These are phyloP conservation scores for Serendipita indica DNA, from an alignment of 768 basidiomycete genomes.

Conservation along the genomic window DNA sequence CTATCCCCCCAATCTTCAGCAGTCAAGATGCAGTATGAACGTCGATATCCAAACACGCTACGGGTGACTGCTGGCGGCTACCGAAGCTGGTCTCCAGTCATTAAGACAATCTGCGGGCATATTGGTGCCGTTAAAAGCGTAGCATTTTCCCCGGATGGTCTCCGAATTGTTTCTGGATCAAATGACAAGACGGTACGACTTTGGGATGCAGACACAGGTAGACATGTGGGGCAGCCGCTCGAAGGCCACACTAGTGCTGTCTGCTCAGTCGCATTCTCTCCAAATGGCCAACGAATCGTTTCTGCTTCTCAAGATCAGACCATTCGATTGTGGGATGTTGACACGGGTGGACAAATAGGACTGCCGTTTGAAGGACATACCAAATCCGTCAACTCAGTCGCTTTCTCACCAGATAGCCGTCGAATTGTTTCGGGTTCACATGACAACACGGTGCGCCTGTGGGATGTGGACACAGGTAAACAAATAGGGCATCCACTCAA, in stretches of 20 bases:
- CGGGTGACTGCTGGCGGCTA: neutral
- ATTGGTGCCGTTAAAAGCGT: neutral
- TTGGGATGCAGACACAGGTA: neutral
- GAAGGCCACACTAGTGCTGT: neutral
- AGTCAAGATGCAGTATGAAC: neutral
- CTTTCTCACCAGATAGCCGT: neutral
- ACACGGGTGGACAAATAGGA: neutral
- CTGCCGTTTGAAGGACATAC: neutral
- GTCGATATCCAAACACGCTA: neutral
- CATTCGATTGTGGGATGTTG: neutral
- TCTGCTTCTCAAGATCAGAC: neutral
- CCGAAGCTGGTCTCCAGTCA: neutral
- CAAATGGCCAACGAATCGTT: neutral
- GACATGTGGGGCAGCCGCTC: neutral
- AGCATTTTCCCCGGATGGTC: neutral
- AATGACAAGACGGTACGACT: neutral
- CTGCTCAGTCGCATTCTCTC: neutral
- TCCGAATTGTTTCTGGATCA: neutral
- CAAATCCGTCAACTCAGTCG: neutral
- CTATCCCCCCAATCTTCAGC: neutral
- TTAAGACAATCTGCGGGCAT: neutral
- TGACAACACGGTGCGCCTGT: neutral
- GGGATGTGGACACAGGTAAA: neutral
- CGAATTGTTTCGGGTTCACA: neutral
- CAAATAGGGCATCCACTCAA: neutral